These are phyloP conservation scores for Tagetes erecta DNA, from an alignment of 129 eudicot species.

Conservation along the genomic window DNA sequence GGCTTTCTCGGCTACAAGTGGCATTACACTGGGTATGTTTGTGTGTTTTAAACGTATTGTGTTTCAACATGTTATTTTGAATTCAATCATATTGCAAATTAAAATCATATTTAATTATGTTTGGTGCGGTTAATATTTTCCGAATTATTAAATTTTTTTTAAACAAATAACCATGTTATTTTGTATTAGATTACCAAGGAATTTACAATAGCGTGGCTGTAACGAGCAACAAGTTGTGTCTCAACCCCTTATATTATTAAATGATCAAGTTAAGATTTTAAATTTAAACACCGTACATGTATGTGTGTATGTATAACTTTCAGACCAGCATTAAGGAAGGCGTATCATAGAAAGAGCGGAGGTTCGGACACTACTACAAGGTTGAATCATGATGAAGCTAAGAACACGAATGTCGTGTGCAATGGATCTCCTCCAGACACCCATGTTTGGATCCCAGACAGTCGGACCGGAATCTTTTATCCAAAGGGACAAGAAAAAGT, in stretches of 20 bases:
- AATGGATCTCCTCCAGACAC: slow-evolving; percentile 16
- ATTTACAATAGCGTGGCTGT: no score
- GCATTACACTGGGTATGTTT: no score
- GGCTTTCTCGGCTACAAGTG: background rate
- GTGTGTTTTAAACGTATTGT: no score
- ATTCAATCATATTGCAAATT: no score
- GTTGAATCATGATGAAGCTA: slow-evolving; percentile 54
- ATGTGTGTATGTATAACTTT: background rate
- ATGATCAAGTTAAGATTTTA: slow-evolving; percentile 1
- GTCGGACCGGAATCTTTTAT: slow-evolving; percentile 69
- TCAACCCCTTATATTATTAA: no score
- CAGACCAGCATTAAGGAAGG: slow-evolving; percentile 58
- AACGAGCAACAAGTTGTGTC: no score
- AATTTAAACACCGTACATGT: background rate
- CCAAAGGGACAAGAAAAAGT: slow-evolving; percentile 77
- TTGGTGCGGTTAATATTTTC: background rate
- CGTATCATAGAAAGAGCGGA: slow-evolving; percentile 56
- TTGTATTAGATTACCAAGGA: no score
- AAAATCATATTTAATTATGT: no score
- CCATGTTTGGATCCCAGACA: slow-evolving; percentile 53
- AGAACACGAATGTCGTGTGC: slow-evolving; percentile 26
- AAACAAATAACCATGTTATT: no score
- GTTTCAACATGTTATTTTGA: no score
- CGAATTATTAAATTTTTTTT: background rate
- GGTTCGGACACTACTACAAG: slow-evolving; percentile 35